A percentile compares a stretch with the other conserved stretches of the same genome.
Conservation (phyloP, 2,329 filamentous ascomycete genomes). For the Pestalotiopsis sp. region DNA sequence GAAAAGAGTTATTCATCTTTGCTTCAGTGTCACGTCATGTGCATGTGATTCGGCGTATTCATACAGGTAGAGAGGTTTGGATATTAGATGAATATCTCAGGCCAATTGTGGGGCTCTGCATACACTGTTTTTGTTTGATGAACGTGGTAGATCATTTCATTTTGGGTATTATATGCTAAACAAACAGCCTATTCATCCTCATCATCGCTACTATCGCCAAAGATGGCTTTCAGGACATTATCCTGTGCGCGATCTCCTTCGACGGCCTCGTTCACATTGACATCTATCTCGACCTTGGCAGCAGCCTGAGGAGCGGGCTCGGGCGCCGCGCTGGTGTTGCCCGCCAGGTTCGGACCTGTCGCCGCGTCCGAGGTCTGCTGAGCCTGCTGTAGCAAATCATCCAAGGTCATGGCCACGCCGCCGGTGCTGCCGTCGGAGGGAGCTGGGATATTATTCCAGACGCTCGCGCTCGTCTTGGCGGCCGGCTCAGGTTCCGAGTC, state of each 20-base stretch:
- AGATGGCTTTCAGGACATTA: constrained; percentile 88
- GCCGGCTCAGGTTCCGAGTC: constrained; percentile 42
- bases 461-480: constrained; percentile 8
- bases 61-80: too few species aligned
- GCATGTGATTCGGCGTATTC: too few species aligned
- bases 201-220: constrained; percentile 84
- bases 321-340: background rate
- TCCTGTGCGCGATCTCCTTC: constrained; percentile 76
- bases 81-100: too few species aligned
- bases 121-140: too few species aligned
- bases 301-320: constrained; percentile 10
- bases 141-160: background rate
- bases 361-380: constrained; percentile 14
- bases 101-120: too few species aligned
- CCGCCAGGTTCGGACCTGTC: background rate
- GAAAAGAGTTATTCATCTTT: too few species aligned
- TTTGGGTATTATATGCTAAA: background rate
- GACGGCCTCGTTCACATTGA: constrained; percentile 76
- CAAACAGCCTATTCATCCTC: constrained; percentile 28
- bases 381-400: constrained; percentile 32
- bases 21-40: too few species aligned
- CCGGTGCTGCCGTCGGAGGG: background rate
- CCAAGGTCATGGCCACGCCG: constrained; percentile 30
- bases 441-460: constrained; percentile 13
- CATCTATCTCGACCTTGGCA: constrained; percentile 56